Base-by-base conservation (phyloP, 2,329 filamentous ascomycete species). In the Cercospora citrullina region DNA sequence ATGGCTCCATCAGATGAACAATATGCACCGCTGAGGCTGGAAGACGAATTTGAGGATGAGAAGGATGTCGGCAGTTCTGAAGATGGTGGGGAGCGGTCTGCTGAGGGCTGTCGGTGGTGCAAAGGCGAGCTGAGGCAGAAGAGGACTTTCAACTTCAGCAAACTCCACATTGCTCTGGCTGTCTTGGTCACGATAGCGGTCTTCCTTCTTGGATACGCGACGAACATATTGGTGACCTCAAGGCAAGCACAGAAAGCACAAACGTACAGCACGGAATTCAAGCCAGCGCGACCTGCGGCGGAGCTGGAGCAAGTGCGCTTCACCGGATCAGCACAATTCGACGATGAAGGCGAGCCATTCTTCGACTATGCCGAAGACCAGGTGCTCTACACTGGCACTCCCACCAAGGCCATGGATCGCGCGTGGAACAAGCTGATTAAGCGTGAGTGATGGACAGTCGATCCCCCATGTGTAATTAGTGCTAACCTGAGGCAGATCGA, bases 391-490 rank as follows among this genome's bases (percentile, higher is more conserved):
- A 33, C 42, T 4, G 65, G 65, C n/a, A 45, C 65, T 21, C 65
- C 65, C 21, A 59, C 59, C 18, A 23, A 45, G 21, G 61, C 51
- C 10, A 58, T 64, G 14, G 65, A 67, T 30, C 23, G 28, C 10
- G 65, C 65, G 21, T 67, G 65, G 65, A 42, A 60, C 36, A 30
- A 67, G 23, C 33, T 67, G 23, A 64, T 59, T 16, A 51, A 59
- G 16, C 59, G 65, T 67, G 21, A 64, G 60, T 58, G 33, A 3
- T 26, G 14, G 23, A 14, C n/a, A 23, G 23, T n/a, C 36, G 5
- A 33, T 9, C n/a, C 10, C 16, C n/a, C 2, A 21, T 12, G 14
- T 45, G 26, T 5, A 14, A 28, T 31, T 6, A 51, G 8, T 45
- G 36, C 30, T 60, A 58, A 42, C 31, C 10, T 8, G 31, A 12